Conservation (phyloP, 163 green algal genomes). For the Smithsoniella earleae region DNA sequence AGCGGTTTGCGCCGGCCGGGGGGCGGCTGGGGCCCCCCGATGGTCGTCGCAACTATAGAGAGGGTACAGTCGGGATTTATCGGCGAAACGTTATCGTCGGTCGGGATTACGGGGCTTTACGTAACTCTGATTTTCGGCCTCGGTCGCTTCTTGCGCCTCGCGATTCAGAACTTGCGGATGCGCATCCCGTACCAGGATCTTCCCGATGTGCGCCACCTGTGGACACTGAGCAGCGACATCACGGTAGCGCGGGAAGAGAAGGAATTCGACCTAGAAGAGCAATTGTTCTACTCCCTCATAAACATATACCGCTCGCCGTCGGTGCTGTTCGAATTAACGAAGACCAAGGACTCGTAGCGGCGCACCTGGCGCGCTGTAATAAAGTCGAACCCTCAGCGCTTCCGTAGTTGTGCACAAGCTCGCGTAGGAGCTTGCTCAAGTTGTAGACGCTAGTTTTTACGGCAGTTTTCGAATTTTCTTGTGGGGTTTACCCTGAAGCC, state of each 20-base stretch:
- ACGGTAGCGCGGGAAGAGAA: slow-evolving; percentile 75
- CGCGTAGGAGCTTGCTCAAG: too few species aligned
- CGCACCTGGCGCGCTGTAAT: too few species aligned
- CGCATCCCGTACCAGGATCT: slow-evolving; percentile 78
- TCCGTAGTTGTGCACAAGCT: too few species aligned
- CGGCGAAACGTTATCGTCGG: slow-evolving; percentile 64
- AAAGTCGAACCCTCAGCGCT: too few species aligned
- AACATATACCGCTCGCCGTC: slow-evolving; percentile 70
- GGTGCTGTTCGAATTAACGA: slow-evolving; percentile 72
- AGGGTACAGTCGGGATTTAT: slow-evolving; percentile 69
- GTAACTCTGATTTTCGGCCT: slow-evolving; percentile 68
- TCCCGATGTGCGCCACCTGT: slow-evolving; percentile 57
- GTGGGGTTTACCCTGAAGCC: too few species aligned
- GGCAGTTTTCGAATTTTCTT: too few species aligned
- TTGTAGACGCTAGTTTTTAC: too few species aligned
- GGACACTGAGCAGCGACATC: slow-evolving; percentile 71
- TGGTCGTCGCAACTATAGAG: slow-evolving; percentile 60
- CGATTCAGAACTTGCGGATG: slow-evolving; percentile 58
- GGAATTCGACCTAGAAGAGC: slow-evolving; percentile 74
- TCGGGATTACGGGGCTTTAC: slow-evolving; percentile 81
- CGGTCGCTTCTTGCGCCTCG: slow-evolving; percentile 68
- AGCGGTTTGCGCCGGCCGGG: too few species aligned
- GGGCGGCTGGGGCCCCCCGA: slow-evolving; percentile 37
- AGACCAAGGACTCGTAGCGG: too few species aligned
- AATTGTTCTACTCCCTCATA: slow-evolving; percentile 74